Evolutionary conservation across 2,329 filamentous ascomycete genomes (phyloP), one percentile per base, ranked within the genome.

Genomic region (Phaeosphaeria sp.): DNA sequence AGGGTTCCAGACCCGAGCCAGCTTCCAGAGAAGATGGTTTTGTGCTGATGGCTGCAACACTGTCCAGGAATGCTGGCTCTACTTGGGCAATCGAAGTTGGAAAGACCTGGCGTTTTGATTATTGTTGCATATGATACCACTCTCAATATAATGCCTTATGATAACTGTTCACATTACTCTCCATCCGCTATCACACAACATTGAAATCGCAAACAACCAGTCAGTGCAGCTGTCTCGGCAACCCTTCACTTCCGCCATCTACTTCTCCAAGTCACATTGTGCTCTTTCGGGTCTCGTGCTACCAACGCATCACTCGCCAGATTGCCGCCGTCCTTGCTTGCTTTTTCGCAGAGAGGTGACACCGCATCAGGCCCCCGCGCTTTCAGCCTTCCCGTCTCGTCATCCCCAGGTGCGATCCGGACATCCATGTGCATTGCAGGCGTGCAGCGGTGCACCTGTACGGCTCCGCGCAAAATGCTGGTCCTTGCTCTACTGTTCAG

Each of bases 21-120:
- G 2, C 18, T 60, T 51, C 51, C 51, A 0, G 63, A 57, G 44
- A 56, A 51, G 44, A 59, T 67, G 47, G 25, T 64, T n/a, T 33
- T 59, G 8, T 66, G 55, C 30, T 58, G 21, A 52, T 4, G 18
- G 18, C 3, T 8, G 18, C 6, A 5, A n/a, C 42, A 13, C 15
- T 22, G 18, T 22, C 22, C 11, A 44, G 18, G 42, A 44, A 44
- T 44, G 42, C 20, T 21, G 18, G 18, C n/a, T 11, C 18, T 11
- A 27, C n/a, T 43, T n/a, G 9, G 3, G 42, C 6, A 3, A 20
- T 13, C 20, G 8, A 7, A 22, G 18, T 44, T 44, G 6, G 42
- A n/a, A n/a, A 20, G 6, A 21, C 20, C 20, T 22, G 18, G 42
- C 18, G 18, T 44, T 20, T 5, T 44, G 4, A 22, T 44, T n/a